phyloP scores from a whole-genome alignment of 768 basidiomycete species.

The Auricularia heimuer region DNA sequence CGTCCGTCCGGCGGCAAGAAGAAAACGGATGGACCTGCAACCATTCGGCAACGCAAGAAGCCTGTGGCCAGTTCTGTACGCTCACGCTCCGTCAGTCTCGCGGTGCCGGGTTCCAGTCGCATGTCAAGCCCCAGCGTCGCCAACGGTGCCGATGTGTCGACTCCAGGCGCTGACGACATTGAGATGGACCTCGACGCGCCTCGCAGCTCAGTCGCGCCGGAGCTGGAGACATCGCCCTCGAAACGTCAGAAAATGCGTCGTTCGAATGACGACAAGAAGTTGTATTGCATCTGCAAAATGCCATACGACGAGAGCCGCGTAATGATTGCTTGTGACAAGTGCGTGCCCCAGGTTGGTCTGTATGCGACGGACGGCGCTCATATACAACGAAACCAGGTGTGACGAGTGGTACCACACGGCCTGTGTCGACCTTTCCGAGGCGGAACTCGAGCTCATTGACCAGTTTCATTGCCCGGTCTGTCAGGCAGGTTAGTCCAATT shows the following conservation, averaged over 20 bases:
- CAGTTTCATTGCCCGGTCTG: constrained; percentile 86
- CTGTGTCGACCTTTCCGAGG: constrained; percentile 74
- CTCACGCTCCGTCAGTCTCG: constrained; percentile 53
- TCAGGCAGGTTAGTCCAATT: constrained; percentile 45
- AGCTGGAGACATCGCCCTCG: constrained; percentile 11
- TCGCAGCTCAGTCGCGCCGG: not conserved
- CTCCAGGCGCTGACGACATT: constrained; percentile 36
- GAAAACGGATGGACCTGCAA: constrained; percentile 3
- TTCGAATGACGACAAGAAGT: constrained; percentile 43
- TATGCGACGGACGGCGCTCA: not conserved
- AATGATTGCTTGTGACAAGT: constrained; percentile 83
- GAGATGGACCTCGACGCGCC: constrained; percentile 27
- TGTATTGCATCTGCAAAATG: constrained; percentile 85
- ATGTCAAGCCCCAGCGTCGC: constrained; percentile 41
- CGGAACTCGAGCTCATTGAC: constrained; percentile 80
- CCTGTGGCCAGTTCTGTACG: not conserved
- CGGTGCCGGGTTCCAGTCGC: constrained; percentile 29
- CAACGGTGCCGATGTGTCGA: constrained; percentile 28
- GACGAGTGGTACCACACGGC: constrained; percentile 92
- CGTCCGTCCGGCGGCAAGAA: constrained; percentile 1
- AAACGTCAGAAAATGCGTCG: constrained; percentile 26
- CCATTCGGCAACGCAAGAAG: not conserved
- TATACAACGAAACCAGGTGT: constrained; percentile 41
- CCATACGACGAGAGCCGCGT: constrained; percentile 77
- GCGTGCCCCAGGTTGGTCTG: not conserved